Conservation (phyloP, 495 filamentous ascomycete species). For the Cryomyces antarcticus region DNA sequence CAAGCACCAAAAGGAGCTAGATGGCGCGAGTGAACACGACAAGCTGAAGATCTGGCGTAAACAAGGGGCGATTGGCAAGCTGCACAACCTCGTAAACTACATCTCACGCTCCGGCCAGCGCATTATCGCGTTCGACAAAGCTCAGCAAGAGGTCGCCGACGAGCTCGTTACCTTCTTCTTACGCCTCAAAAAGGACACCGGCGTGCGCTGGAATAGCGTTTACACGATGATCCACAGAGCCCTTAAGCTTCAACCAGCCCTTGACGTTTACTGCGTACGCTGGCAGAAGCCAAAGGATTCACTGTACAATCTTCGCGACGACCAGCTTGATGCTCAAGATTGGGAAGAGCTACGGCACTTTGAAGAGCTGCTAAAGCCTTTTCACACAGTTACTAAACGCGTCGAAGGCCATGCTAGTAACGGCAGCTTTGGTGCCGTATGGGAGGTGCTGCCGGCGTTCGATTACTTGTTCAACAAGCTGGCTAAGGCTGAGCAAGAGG, state of each 20-base stretch:
- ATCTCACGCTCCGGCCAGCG: constrained; percentile 1
- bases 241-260: not conserved
- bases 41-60: not conserved
- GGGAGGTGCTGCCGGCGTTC: too few relatives aligned
- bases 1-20: not conserved
- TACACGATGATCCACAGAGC: not conserved
- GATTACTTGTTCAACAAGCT: too few relatives aligned
- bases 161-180: not conserved
- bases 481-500: too few relatives aligned
- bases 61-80: constrained; percentile 3
- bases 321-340: not conserved
- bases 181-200: constrained; percentile 1
- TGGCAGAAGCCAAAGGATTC: not conserved
- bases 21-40: not conserved
- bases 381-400: not conserved
- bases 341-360: constrained; percentile 3
- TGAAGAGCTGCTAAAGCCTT: constrained; percentile 1
- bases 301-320: not conserved
- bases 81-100: constrained; percentile 3
- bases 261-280: not conserved
- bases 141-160: not conserved
- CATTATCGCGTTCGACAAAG: not conserved
- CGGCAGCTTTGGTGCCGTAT: not conserved
- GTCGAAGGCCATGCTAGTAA: not conserved
- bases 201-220: constrained; percentile 2